These are phyloP conservation scores for Phytophthora ramorum DNA, from an alignment of 352 stramenopile species.

Conservation along the genomic window DNA sequence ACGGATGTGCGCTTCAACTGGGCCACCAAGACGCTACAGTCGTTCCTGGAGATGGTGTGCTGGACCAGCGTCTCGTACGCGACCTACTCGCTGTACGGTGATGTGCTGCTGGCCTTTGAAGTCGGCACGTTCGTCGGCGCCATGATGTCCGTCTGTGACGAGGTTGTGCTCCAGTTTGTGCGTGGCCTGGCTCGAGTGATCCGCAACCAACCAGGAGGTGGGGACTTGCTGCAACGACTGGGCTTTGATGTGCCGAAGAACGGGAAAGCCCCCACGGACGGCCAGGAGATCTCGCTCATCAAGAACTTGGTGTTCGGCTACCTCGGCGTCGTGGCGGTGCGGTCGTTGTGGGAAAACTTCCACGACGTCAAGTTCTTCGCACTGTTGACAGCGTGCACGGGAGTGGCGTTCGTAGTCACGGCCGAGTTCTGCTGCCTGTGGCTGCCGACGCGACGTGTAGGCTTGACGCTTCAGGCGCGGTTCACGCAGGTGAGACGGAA, in stretches of 20 bases:
- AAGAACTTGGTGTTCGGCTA: conserved; percentile 86
- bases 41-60: conserved; percentile 79
- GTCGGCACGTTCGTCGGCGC: conserved; percentile 79
- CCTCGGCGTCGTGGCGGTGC: conserved; percentile 68
- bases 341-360: conserved; percentile 69
- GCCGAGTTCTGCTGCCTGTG: conserved; percentile 85
- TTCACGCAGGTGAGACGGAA: conserved; percentile 69
- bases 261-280: conserved; percentile 70
- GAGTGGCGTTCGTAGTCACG: conserved; percentile 74
- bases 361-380: conserved; percentile 81
- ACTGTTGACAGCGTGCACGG: conserved; percentile 65
- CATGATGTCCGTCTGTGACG: conserved; percentile 84
- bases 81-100: conserved; percentile 64
- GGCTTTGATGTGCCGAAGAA: conserved; percentile 81
- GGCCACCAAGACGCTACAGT: conserved; percentile 84
- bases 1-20: conserved; percentile 83
- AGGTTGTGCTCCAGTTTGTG: conserved; percentile 76
- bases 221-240: conserved; percentile 59
- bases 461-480: conserved; percentile 76
- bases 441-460: conserved; percentile 73
- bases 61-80: conserved; percentile 77
- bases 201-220: conserved; percentile 69
- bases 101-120: conserved; percentile 67
- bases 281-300: conserved; percentile 72
- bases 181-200: conserved; percentile 69